Evolutionary conservation across 805 yeast species (phyloP), one percentile per base, ranked within the genome.

Genomic region (Ogataea zsoltii): DNA sequence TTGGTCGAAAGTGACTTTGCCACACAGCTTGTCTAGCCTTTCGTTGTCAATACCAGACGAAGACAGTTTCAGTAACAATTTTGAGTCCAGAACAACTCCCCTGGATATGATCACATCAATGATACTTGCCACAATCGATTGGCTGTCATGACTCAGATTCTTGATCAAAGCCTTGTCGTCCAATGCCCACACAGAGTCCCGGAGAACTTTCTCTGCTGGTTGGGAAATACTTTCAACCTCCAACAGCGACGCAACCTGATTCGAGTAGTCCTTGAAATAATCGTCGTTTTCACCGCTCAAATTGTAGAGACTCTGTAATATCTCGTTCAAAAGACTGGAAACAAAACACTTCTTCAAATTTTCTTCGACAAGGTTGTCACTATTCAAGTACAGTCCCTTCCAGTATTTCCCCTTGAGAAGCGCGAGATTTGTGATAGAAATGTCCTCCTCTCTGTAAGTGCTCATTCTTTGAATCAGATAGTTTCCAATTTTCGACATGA

Each of bases 401-500:
- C 69, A 65, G 38, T 57, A 63, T 38, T 62, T 65, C 3, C 21
- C 13, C 3, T 37, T 42, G n/a, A 57, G 43, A 5, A 63, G 28
- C n/a, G 45, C 30, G 15, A 58, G 33, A 18, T 40, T 38, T 17
- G 48, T 38, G n/a, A 33, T 21, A 1, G 51, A 31, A 1, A 33
- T 31, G 2, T 48, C 49, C 10, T 23, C 35, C 11, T 36, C 29
- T 3, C 19, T 3, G 2, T 28, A n/a, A 1, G 16, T 14, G 9
- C 40, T 28, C 7, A 42, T 33, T 23, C 41, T 58, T 25, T 65
- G 66, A 12, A 58, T 38, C 7, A 60, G 36, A 49, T 68, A 76
- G 41, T 73, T 71, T 0, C 82, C 82, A 42, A 76, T 50, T 42
- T 72, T 73, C 1, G 77, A 65, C n/a, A 76, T 46, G 2, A 78